Conservation (phyloP, 2,329 filamentous ascomycete species). For the Pyrenophora tritici-repentis region DNA sequence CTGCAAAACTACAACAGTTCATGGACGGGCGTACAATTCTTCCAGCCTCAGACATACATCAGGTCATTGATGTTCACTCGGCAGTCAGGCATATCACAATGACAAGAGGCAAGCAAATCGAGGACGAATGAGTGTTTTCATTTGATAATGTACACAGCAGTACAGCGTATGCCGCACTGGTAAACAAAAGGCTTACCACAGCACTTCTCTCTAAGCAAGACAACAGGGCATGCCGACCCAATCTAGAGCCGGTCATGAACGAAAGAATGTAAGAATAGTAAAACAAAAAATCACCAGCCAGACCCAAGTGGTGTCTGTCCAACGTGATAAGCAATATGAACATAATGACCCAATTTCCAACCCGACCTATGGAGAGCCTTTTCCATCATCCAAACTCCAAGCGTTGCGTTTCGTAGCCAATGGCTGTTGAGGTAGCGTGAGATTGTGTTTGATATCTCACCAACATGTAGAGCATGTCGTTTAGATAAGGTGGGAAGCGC, state of each 20-base stretch:
- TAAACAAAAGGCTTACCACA: slow-evolving; percentile 18
- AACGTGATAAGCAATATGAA: slow-evolving; percentile 20
- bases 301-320: slow-evolving; percentile 16
- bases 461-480: slow-evolving; percentile 4
- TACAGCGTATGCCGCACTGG: slow-evolving; percentile 13
- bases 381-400: slow-evolving; percentile 28
- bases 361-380: slow-evolving; percentile 14
- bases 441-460: slow-evolving; percentile 2
- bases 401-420: slow-evolving; percentile 23
- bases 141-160: slow-evolving; percentile 20
- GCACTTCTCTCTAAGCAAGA: slow-evolving; percentile 12
- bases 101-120: background rate
- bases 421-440: slow-evolving; percentile 11
- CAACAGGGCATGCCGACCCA: slow-evolving; percentile 22
- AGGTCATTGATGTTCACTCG: too few species aligned
- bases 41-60: too few species aligned
- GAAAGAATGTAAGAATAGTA: slow-evolving; percentile 18
- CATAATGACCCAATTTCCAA: slow-evolving; percentile 19
- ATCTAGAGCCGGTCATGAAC: slow-evolving; percentile 21
- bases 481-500: slow-evolving; percentile 29
- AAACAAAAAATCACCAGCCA: slow-evolving; percentile 12
- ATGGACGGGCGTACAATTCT: too few species aligned
- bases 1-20: too few species aligned
- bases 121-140: slow-evolving; percentile 15
- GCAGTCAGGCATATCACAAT: background rate